Evolutionary conservation across 345 rosid genomes (phyloP).

Genomic region (Gossypium rotundifolium): DNA sequence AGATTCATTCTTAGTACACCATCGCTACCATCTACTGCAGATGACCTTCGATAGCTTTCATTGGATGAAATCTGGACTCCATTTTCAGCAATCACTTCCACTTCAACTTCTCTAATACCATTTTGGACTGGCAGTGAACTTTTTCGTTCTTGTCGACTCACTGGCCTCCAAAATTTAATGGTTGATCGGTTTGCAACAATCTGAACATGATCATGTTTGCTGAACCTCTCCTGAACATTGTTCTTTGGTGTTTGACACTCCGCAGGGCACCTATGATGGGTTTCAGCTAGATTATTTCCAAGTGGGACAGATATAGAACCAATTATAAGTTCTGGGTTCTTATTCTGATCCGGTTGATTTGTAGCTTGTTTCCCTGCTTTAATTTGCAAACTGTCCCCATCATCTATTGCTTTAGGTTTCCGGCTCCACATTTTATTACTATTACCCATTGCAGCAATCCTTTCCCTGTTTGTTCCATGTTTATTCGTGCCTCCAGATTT

Average conservation of each 20-base stretch:
- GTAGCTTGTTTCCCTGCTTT: slow-evolving; percentile 39
- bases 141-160: slow-evolving; percentile 31
- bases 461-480: slow-evolving; percentile 53
- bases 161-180: slow-evolving; percentile 32
- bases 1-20: not conserved
- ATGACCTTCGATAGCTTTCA: slow-evolving; percentile 14
- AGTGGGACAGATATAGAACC: slow-evolving; percentile 80
- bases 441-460: slow-evolving; percentile 28
- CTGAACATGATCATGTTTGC: slow-evolving; percentile 18
- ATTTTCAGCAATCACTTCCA: slow-evolving; percentile 10
- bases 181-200: slow-evolving; percentile 15
- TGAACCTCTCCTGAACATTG: slow-evolving; percentile 29
- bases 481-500: slow-evolving; percentile 46
- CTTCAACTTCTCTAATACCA: slow-evolving; percentile 14
- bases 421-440: slow-evolving; percentile 74
- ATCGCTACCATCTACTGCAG: not conserved
- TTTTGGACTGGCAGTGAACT: slow-evolving; percentile 15
- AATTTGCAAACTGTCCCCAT: slow-evolving; percentile 26
- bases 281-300: slow-evolving; percentile 28
- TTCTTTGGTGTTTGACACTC: slow-evolving; percentile 42
- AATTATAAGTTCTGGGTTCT: slow-evolving; percentile 56
- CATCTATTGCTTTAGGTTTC: slow-evolving; percentile 47
- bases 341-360: slow-evolving; percentile 37
- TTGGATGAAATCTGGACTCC: not conserved
- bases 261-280: slow-evolving; percentile 25